Conservation (phyloP, 495 filamentous ascomycete genomes). For the Talaromyces proteolyticus region DNA sequence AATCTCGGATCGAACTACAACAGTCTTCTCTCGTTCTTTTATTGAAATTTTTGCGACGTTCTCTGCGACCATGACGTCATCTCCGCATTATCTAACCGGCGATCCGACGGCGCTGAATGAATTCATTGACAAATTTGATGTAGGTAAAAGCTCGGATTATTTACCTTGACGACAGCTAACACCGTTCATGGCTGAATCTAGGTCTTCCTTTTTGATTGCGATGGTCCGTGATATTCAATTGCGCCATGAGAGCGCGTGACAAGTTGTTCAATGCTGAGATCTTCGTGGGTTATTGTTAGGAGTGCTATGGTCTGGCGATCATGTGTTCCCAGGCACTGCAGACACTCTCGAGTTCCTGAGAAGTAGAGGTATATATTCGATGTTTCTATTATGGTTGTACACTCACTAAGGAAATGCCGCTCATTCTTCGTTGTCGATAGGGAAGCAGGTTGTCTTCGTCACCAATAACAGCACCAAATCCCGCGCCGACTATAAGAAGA, state of each 20-base stretch:
- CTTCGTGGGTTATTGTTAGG: constrained; percentile 52
- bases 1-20: too few relatives aligned
- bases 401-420: too few relatives aligned
- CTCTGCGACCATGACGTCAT: background rate
- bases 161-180: constrained; percentile 2
- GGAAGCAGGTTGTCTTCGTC: constrained; percentile 92
- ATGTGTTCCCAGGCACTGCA: constrained; percentile 73
- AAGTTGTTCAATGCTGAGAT: constrained; percentile 1
- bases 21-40: background rate
- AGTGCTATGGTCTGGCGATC: constrained; percentile 93
- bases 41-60: background rate
- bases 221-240: constrained; percentile 57
- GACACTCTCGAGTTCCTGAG: constrained; percentile 80
- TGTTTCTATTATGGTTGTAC: background rate
- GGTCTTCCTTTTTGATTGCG: constrained; percentile 95
- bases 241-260: background rate
- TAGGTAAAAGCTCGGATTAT: constrained; percentile 37
- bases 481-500: constrained; percentile 84
- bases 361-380: constrained; percentile 54
- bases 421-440: constrained; percentile 33
- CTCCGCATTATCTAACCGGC: constrained; percentile 73
- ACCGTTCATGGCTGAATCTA: constrained; percentile 25
- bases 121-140: constrained; percentile 88
- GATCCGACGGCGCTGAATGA: constrained; percentile 66
- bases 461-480: constrained; percentile 99